Evolutionary conservation across 441 rosid genomes (phyloP).

Genomic region (Arabidopsis lyrata): DNA sequence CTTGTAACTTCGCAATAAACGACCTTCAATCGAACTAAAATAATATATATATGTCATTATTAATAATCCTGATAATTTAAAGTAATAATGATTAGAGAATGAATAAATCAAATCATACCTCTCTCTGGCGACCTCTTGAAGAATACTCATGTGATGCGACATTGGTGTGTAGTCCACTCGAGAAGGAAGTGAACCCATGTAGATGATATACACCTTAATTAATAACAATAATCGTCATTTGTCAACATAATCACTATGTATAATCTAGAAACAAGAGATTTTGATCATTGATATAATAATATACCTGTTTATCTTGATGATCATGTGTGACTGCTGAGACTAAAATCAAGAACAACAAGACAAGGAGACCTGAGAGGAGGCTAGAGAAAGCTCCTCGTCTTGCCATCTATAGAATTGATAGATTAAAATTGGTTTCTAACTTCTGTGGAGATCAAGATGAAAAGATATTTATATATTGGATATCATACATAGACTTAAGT

Average conservation of each 20-base stretch:
- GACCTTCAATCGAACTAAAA: slow-evolving; percentile 42
- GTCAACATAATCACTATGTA: slow-evolving; percentile 3
- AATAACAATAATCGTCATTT: background rate
- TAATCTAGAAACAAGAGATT: background rate
- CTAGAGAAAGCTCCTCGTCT: slow-evolving; percentile 1
- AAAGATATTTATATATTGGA: slow-evolving; percentile 6
- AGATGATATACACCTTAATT: slow-evolving; percentile 57
- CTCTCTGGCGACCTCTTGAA: slow-evolving; percentile 40
- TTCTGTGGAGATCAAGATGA: slow-evolving; percentile 7
- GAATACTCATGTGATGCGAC: slow-evolving; percentile 53
- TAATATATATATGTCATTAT: background rate
- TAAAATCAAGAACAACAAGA: slow-evolving; percentile 3
- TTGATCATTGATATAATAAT: no score
- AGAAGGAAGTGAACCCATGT: slow-evolving; percentile 65
- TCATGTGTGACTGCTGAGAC: slow-evolving; percentile 24
- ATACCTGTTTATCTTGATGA: slow-evolving; percentile 36
- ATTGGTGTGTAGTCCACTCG: slow-evolving; percentile 44
- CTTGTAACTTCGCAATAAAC: slow-evolving; percentile 57
- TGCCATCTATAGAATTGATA: slow-evolving; percentile 19
- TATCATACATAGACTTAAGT: background rate
- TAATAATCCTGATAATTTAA: background rate
- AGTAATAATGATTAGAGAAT: background rate
- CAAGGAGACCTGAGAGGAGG: slow-evolving; percentile 19
- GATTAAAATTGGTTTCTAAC: slow-evolving; percentile 4
- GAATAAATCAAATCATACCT: slow-evolving; percentile 37